Conservation (phyloP, 495 filamentous ascomycete genomes). For the Annulohypoxylon nitens region DNA sequence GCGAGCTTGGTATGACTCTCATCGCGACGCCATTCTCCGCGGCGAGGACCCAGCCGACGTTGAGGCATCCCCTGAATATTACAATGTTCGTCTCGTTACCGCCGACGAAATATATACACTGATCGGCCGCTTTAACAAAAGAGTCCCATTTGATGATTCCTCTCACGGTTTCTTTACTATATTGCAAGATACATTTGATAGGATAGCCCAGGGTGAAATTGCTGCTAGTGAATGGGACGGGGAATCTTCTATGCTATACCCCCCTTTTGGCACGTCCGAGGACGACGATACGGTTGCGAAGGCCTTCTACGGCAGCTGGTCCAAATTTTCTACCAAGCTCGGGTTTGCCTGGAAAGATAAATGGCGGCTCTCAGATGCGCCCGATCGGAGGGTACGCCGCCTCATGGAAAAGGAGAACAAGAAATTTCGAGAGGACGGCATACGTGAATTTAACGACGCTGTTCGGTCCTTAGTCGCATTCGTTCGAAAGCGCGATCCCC, state of each 20-base stretch:
- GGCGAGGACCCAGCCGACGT: conserved; percentile 65
- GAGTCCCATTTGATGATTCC: conserved; percentile 81
- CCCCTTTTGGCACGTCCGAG: conserved; percentile 78
- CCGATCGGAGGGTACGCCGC: conserved; percentile 84
- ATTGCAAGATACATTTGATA: conserved; percentile 78
- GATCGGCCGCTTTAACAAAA: conserved; percentile 80
- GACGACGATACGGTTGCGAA: conserved; percentile 78
- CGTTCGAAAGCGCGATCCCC: conserved; percentile 91
- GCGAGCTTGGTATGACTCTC: conserved; percentile 96
- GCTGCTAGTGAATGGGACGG: conserved; percentile 77
- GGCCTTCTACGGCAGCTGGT: conserved; percentile 87
- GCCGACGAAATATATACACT: conserved; percentile 79
- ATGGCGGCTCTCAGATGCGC: conserved; percentile 85
- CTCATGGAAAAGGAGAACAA: conserved; percentile 97
- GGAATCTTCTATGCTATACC: conserved; percentile 69
- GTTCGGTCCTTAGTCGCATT: conserved; percentile 89
- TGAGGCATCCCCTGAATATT: conserved; percentile 63
- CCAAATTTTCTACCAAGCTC: conserved; percentile 84
- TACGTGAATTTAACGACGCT: conserved; percentile 91
- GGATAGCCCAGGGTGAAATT: conserved; percentile 84
- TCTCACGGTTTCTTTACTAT: conserved; percentile 85
- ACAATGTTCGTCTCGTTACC: conserved; percentile 78
- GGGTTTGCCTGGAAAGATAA: conserved; percentile 89
- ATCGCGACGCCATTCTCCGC: conserved; percentile 84
- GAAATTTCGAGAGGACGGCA: conserved; percentile 81